phyloP scores from a whole-genome alignment of 345 rosid genomes.

The Pugionium dolabratum region DNA sequence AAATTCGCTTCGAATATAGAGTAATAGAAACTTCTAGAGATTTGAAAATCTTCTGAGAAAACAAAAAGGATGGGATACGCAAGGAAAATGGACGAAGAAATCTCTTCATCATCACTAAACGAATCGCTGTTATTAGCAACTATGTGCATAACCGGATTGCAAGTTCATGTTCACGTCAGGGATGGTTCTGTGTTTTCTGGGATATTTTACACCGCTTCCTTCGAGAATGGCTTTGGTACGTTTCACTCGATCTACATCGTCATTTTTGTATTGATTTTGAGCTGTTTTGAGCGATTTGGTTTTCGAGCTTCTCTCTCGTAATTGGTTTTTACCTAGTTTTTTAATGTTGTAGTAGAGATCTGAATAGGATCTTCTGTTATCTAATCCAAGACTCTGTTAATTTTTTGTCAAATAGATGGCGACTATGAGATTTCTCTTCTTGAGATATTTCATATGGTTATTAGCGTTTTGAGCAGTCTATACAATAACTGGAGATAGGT shows the following conservation, averaged over 20 bases:
- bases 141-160: slow-evolving; percentile 69
- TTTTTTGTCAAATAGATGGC: not conserved
- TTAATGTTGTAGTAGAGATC: slow-evolving; percentile 1
- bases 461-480: not conserved
- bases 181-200: slow-evolving; percentile 88
- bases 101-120: slow-evolving; percentile 40
- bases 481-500: not conserved
- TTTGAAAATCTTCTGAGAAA: not conserved
- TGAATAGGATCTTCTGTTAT: slow-evolving; percentile 28
- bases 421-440: not conserved
- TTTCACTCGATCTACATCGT: not conserved
- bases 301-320: slow-evolving; percentile 1
- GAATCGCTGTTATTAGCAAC: slow-evolving; percentile 70
- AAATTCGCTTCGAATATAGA: not conserved
- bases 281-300: not conserved
- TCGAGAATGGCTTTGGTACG: slow-evolving; percentile 60
- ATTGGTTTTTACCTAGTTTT: not conserved
- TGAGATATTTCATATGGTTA: not conserved
- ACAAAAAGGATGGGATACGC: slow-evolving; percentile 47
- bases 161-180: slow-evolving; percentile 75
- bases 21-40: slow-evolving; percentile 19
- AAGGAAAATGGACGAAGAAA: slow-evolving; percentile 44
- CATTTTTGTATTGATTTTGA: not conserved
- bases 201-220: slow-evolving; percentile 72
- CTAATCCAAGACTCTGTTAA: slow-evolving; percentile 23